These are phyloP conservation scores for Vitis rotundifolia DNA, from an alignment of 164 flowering plant species.

Conservation along the genomic window DNA sequence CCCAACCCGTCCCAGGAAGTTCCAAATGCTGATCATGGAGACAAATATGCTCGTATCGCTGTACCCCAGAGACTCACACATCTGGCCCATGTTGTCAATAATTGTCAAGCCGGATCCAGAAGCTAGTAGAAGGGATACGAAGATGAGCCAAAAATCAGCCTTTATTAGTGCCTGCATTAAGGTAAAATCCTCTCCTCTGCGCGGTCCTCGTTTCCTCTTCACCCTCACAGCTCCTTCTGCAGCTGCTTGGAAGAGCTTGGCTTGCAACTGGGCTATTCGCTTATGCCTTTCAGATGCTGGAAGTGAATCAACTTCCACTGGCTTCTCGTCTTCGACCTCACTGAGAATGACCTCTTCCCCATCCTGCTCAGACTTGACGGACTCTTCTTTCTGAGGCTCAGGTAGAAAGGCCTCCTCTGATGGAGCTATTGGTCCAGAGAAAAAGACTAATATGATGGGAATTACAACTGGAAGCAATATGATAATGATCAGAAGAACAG, in stretches of 20 bases:
- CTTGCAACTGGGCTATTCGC: slow-evolving; percentile 41
- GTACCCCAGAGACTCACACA: slow-evolving; percentile 45
- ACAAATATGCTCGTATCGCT: slow-evolving; percentile 29
- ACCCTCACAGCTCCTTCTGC: slow-evolving; percentile 55
- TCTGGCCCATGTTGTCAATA: slow-evolving; percentile 58
- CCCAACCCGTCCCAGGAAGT: slow-evolving; percentile 59
- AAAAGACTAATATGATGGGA: slow-evolving; percentile 34
- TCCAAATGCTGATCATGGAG: slow-evolving; percentile 57
- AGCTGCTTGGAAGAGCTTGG: slow-evolving; percentile 45
- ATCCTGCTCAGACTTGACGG: slow-evolving; percentile 5
- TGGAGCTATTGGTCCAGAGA: slow-evolving; percentile 14
- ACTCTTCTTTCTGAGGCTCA: slow-evolving; percentile 16
- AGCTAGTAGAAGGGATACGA: slow-evolving; percentile 40
- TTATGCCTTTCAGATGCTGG: slow-evolving; percentile 38
- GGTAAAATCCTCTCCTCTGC: slow-evolving; percentile 58
- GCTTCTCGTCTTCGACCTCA: slow-evolving; percentile 53
- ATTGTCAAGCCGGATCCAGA: slow-evolving; percentile 55
- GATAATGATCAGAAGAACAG: slow-evolving; percentile 27
- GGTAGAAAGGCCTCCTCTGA: slow-evolving; percentile 32
- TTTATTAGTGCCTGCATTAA: slow-evolving; percentile 43
- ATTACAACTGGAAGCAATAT: slow-evolving; percentile 37
- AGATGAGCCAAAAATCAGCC: slow-evolving; percentile 57
- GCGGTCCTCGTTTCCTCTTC: slow-evolving; percentile 41
- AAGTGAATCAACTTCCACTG: slow-evolving; percentile 31
- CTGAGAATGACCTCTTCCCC: slow-evolving; percentile 32